phyloP scores from a whole-genome alignment of 1,284 basidiomycete species.

The Agaricales sp. region DNA sequence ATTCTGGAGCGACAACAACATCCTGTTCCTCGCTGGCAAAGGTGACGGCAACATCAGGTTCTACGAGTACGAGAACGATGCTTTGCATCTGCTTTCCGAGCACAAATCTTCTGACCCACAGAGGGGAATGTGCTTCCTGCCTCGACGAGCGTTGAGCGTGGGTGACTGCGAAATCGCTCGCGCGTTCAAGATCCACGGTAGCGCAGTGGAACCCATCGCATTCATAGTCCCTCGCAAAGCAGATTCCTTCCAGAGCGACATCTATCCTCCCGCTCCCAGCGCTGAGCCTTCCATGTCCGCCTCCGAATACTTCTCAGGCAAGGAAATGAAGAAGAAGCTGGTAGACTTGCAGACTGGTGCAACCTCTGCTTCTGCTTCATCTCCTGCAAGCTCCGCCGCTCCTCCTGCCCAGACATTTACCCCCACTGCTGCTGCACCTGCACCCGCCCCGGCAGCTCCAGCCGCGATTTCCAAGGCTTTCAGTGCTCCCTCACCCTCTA shows the following conservation, averaged over 20 bases:
- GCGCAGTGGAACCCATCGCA: conserved; percentile 77
- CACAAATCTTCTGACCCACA: conserved; percentile 89
- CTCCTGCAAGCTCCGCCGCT: conserved; percentile 19
- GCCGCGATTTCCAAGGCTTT: neutral
- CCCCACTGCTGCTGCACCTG: conserved; percentile 11
- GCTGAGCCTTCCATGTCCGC: conserved; percentile 73
- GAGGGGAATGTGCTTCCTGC: conserved; percentile 94
- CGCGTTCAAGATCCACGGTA: conserved; percentile 82
- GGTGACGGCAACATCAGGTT: conserved; percentile 92
- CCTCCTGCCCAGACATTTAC: conserved; percentile 22
- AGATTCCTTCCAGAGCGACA: conserved; percentile 87
- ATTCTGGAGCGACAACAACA: conserved; percentile 92
- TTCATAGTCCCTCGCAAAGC: conserved; percentile 92
- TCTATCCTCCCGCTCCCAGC: conserved; percentile 87
- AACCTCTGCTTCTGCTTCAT: conserved; percentile 12
- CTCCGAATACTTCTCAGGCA: conserved; percentile 82
- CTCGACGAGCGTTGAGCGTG: conserved; percentile 81
- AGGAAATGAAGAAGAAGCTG: conserved; percentile 62
- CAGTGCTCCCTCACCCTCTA: too few species aligned
- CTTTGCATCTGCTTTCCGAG: conserved; percentile 73
- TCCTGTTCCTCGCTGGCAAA: conserved; percentile 86
- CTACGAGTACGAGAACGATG: conserved; percentile 90
- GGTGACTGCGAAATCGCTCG: conserved; percentile 92
- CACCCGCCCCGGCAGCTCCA: neutral
- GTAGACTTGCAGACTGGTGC: conserved; percentile 8